Percentiles rank a stretch among this genome's conserved stretches.
These are phyloP conservation scores for Crithidia expoeki DNA, from an alignment of 208 protist species.

Conservation along the genomic window DNA sequence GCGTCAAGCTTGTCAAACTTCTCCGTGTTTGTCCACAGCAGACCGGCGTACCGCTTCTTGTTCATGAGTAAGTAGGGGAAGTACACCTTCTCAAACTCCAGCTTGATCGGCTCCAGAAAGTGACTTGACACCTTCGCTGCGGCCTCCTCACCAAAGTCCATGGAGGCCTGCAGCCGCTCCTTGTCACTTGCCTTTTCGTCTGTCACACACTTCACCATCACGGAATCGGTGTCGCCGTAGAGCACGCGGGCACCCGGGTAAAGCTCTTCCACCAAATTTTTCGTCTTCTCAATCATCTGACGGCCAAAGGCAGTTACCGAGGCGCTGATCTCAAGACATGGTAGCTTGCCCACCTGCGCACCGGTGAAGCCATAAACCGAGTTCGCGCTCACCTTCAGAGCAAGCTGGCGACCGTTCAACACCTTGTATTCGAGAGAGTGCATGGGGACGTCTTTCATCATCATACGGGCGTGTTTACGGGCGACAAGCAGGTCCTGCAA, in stretches of 20 bases:
- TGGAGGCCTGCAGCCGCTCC: constrained; percentile 60
- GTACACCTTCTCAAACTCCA: constrained; percentile 99
- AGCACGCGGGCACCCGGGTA: constrained; percentile 98
- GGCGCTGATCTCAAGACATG: constrained; percentile 96
- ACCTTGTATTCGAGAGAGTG: constrained; percentile 89
- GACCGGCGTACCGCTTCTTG: constrained; percentile 99
- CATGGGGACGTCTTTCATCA: constrained; percentile 87
- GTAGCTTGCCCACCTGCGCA: constrained; percentile 97
- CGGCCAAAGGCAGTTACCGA: constrained; percentile 98
- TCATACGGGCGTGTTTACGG: constrained; percentile 70
- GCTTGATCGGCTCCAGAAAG: constrained; percentile 96
- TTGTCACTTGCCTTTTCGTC: constrained; percentile 70
- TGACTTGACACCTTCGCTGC: constrained; percentile 88
- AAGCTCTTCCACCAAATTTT: constrained; percentile 92
- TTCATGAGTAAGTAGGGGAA: constrained; percentile 99
- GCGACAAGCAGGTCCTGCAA: constrained; percentile 83
- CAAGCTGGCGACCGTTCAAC: constrained; percentile 98
- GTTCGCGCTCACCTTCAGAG: constrained; percentile 99
- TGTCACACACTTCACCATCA: constrained; percentile 96
- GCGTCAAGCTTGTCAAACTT: constrained; percentile 99
- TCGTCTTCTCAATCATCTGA: constrained; percentile 99
- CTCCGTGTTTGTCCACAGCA: constrained; percentile 98
- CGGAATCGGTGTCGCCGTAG: constrained; percentile 99
- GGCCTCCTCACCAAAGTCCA: constrained; percentile 91
- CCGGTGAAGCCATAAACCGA: constrained; percentile 99